Evolutionary conservation across 2,329 filamentous ascomycete species (phyloP).

Genomic region (Aureobasidium sp.): DNA sequence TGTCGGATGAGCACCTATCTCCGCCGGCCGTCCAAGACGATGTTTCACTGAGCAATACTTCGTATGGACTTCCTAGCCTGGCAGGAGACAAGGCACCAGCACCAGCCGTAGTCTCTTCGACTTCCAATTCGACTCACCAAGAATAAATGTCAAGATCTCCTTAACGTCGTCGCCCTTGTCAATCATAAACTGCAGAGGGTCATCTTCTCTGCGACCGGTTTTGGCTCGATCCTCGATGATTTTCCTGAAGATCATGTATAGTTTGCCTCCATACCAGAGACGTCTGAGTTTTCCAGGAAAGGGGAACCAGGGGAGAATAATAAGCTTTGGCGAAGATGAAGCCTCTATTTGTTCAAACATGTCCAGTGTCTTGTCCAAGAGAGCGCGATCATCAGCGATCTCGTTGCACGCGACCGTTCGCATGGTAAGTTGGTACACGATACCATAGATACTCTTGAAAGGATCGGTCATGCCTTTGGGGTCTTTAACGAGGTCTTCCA

Average conservation of each 20-base stretch:
- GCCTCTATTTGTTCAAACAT: conserved; percentile 41
- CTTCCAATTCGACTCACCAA: too few species aligned
- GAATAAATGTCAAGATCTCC: conserved; percentile 36
- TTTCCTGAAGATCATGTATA: conserved; percentile 42
- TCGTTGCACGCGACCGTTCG: conserved; percentile 46
- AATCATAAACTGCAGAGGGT: conserved; percentile 46
- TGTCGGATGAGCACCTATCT: too few species aligned
- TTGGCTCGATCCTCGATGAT: conserved; percentile 39
- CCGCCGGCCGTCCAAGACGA: too few species aligned
- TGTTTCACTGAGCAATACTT: too few species aligned
- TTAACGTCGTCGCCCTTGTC: conserved; percentile 40
- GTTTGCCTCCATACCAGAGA: conserved; percentile 35
- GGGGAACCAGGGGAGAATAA: conserved; percentile 48
- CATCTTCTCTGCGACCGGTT: conserved; percentile 35
- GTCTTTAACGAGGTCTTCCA: conserved; percentile 30
- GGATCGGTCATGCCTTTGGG: conserved; percentile 38
- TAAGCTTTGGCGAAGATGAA: conserved; percentile 32
- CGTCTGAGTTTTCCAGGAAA: conserved; percentile 36
- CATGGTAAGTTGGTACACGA: conserved; percentile 51
- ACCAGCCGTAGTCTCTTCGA: too few species aligned
- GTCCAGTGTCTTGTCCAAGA: conserved; percentile 35
- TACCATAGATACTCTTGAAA: conserved; percentile 44
- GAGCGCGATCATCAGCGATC: conserved; percentile 38
- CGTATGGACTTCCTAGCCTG: too few species aligned
- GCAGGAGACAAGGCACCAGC: too few species aligned